phyloP scores from a whole-genome alignment of 495 filamentous ascomycete species.

The Aspergillus olivimuriae region DNA sequence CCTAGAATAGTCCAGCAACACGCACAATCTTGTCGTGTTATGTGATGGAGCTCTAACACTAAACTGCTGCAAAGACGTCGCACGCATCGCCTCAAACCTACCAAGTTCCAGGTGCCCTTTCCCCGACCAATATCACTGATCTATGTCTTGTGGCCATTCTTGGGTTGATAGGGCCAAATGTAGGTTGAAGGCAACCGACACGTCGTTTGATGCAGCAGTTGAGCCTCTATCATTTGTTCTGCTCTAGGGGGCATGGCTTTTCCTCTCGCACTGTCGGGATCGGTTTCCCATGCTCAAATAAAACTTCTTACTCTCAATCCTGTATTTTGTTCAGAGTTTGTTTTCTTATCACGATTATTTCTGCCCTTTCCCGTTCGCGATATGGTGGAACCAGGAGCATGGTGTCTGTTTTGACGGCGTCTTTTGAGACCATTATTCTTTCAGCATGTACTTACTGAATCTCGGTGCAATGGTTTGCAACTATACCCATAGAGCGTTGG shows the following conservation, averaged over 20 bases:
- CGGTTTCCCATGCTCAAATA: slow-evolving; percentile 21
- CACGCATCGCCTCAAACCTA: background rate
- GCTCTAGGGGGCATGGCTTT: slow-evolving; percentile 27
- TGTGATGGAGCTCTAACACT: slow-evolving; percentile 11
- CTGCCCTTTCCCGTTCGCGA: too few species aligned
- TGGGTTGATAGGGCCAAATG: background rate
- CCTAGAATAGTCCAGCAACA: slow-evolving; percentile 21
- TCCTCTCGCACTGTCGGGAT: slow-evolving; percentile 21
- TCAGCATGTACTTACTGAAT: slow-evolving; percentile 9
- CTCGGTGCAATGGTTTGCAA: slow-evolving; percentile 12
- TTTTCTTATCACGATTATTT: too few species aligned
- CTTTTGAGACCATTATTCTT: background rate
- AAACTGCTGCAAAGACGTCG: background rate
- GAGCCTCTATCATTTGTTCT: slow-evolving; percentile 9
- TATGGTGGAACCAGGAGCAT: background rate
- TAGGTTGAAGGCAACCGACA: background rate
- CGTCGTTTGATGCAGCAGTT: background rate
- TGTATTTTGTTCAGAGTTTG: background rate
- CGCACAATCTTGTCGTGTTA: slow-evolving; percentile 15
- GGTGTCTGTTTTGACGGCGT: slow-evolving; percentile 2
- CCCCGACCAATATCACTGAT: too few species aligned
- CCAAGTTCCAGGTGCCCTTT: too few species aligned
- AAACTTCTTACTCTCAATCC: slow-evolving; percentile 2
- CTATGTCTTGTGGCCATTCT: background rate
- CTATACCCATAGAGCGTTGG: slow-evolving; percentile 23